A percentile compares a stretch with the other conserved stretches of the same genome.
phyloP scores from a whole-genome alignment of 2,329 filamentous ascomycete genomes.

The Xylaria digitata region DNA sequence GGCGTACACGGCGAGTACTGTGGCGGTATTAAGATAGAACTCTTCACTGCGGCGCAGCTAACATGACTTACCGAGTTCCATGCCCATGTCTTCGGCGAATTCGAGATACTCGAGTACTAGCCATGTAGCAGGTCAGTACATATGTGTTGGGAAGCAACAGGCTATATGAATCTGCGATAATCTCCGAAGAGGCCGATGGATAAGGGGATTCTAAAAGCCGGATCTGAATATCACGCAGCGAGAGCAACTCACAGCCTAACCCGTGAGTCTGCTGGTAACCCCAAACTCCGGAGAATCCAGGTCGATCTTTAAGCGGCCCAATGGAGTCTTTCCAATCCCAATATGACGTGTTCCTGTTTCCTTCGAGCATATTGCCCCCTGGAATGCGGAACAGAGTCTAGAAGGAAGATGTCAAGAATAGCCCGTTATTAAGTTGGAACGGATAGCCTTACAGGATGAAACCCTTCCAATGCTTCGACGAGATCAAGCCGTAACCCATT shows the following conservation, averaged over 20 bases:
- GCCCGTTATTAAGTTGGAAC: neutral
- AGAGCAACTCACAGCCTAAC: conserved; percentile 56
- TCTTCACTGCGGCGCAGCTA: neutral
- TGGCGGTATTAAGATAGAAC: conserved; percentile 18
- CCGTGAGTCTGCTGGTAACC: conserved; percentile 71
- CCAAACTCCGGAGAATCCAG: conserved; percentile 69
- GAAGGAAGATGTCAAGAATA: conserved; percentile 12
- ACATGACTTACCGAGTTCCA: conserved; percentile 58
- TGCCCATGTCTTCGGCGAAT: conserved; percentile 69
- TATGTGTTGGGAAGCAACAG: neutral
- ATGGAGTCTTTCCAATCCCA: conserved; percentile 67
- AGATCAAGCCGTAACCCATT: conserved; percentile 70
- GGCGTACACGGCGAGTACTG: conserved; percentile 67
- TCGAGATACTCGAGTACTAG: conserved; percentile 68
- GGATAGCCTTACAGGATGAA: conserved; percentile 58
- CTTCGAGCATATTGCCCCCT: conserved; percentile 72
- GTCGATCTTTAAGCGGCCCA: conserved; percentile 64
- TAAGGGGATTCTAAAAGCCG: neutral
- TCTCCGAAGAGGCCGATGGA: too few relatives aligned
- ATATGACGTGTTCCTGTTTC: conserved; percentile 55
- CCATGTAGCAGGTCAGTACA: neutral
- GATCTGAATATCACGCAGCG: neutral
- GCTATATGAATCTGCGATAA: neutral
- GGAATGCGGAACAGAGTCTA: conserved; percentile 71
- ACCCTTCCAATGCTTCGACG: conserved; percentile 61